Evolutionary conservation across 495 filamentous ascomycete genomes (phyloP).

Genomic region (Podospora didyma): DNA sequence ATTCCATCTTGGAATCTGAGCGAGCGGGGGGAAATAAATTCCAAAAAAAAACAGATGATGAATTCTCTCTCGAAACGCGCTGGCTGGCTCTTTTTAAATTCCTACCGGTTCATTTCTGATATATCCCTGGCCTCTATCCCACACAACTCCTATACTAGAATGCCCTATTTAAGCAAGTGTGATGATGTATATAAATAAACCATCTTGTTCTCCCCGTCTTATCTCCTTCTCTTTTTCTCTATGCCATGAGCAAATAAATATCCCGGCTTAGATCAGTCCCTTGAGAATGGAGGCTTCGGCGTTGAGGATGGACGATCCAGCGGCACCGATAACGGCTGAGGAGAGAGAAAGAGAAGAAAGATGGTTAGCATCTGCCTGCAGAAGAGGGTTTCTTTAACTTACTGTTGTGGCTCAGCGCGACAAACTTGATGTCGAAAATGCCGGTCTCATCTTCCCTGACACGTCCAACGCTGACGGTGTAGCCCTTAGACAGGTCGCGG

Average conservation of each 20-base stretch:
- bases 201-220: too few relatives aligned
- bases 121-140: too few relatives aligned
- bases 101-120: not conserved
- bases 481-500: conserved; percentile 68
- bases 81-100: too few relatives aligned
- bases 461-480: conserved; percentile 77
- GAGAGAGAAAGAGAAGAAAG: conserved; percentile 6
- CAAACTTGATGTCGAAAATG: conserved; percentile 80
- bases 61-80: not conserved
- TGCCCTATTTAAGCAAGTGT: not conserved
- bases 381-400: too few relatives aligned
- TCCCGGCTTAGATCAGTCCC: conserved; percentile 62
- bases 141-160: too few relatives aligned
- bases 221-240: not conserved
- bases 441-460: conserved; percentile 70
- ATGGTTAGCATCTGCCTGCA: not conserved
- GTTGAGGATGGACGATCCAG: conserved; percentile 90
- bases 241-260: too few relatives aligned
- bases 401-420: conserved; percentile 81
- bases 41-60: too few relatives aligned
- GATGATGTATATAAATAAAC: too few relatives aligned
- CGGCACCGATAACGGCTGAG: conserved; percentile 83
- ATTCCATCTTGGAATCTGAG: too few relatives aligned
- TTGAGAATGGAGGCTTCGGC: conserved; percentile 89
- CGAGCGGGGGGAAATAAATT: too few relatives aligned